Percentiles rank a stretch among this genome's conserved stretches.
Conservation (phyloP, 352 stramenopile genomes). For the Blastocystis sp. region DNA sequence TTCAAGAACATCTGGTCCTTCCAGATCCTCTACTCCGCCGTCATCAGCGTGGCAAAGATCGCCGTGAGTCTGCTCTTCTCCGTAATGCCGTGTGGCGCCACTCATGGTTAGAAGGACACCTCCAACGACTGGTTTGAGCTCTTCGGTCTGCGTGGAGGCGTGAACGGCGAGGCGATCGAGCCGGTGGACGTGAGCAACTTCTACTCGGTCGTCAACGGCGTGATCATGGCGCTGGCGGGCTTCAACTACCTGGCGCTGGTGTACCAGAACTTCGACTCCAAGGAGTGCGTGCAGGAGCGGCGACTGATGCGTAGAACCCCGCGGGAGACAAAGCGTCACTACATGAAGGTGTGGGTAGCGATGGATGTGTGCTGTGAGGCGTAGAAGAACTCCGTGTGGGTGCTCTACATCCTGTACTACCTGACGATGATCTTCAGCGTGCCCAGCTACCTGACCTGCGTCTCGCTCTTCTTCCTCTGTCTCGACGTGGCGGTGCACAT, state of each 20-base stretch:
- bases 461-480: constrained; percentile 40
- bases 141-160: constrained; percentile 36
- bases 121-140: constrained; percentile 10
- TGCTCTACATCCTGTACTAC: constrained; percentile 51
- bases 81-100: background rate
- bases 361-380: background rate
- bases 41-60: constrained; percentile 22
- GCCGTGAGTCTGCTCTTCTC: constrained; percentile 31
- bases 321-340: background rate
- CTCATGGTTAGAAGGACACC: constrained; percentile 26
- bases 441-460: constrained; percentile 41
- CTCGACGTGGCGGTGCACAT: constrained; percentile 44
- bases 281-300: background rate
- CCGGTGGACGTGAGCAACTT: constrained; percentile 58
- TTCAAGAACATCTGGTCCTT: constrained; percentile 52
- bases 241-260: constrained; percentile 50
- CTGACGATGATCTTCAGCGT: background rate
- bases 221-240: constrained; percentile 64
- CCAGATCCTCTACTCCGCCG: constrained; percentile 47
- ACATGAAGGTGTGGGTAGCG: background rate
- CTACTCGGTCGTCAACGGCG: constrained; percentile 63
- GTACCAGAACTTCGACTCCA: constrained; percentile 19
- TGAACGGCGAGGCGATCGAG: background rate
- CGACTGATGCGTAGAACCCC: background rate
- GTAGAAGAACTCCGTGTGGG: constrained; percentile 59